phyloP scores from a whole-genome alignment of 2,329 filamentous ascomycete genomes.

The Hypocreales sp. region DNA sequence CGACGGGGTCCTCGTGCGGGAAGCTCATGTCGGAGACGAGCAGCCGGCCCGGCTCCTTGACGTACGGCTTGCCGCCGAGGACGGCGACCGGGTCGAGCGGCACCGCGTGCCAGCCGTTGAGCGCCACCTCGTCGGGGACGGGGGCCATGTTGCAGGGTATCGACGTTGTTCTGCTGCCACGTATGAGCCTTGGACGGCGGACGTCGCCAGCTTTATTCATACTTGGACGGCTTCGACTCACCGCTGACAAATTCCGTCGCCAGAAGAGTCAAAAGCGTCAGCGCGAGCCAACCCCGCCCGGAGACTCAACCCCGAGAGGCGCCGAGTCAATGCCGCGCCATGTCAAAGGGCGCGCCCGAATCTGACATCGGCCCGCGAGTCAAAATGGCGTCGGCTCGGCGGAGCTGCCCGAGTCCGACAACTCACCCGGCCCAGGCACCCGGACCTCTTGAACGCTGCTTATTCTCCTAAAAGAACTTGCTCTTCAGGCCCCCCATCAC shows the following conservation, averaged over 20 bases:
- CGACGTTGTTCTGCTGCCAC: not conserved
- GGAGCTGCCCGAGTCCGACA: no score
- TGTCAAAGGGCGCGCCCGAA: no score
- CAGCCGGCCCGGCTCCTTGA: slow-evolving; percentile 19
- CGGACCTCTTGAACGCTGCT: no score
- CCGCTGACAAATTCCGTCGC: not conserved
- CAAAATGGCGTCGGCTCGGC: no score
- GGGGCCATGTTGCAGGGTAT: slow-evolving; percentile 1
- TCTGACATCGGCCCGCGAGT: no score
- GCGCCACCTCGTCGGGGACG: slow-evolving; percentile 9
- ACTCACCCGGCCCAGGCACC: no score
- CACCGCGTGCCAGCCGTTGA: slow-evolving; percentile 29
- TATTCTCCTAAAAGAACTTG: slow-evolving; percentile 35
- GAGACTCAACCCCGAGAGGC: no score
- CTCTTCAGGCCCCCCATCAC: slow-evolving; percentile 54
- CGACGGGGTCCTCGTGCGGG: slow-evolving; percentile 28
- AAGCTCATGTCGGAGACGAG: slow-evolving; percentile 25
- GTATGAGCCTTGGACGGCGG: not conserved
- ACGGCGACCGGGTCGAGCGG: slow-evolving; percentile 24
- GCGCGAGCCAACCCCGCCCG: slow-evolving; percentile 1
- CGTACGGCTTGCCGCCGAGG: slow-evolving; percentile 22
- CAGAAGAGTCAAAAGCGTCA: not conserved
- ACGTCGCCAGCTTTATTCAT: no score
- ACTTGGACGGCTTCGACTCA: not conserved
- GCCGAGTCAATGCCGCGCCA: no score